A percentile compares a stretch with the other conserved stretches of the same genome.
Evolutionary conservation across 2,329 filamentous ascomycete genomes (phyloP).

Genomic region (Cordyceps farinosa): DNA sequence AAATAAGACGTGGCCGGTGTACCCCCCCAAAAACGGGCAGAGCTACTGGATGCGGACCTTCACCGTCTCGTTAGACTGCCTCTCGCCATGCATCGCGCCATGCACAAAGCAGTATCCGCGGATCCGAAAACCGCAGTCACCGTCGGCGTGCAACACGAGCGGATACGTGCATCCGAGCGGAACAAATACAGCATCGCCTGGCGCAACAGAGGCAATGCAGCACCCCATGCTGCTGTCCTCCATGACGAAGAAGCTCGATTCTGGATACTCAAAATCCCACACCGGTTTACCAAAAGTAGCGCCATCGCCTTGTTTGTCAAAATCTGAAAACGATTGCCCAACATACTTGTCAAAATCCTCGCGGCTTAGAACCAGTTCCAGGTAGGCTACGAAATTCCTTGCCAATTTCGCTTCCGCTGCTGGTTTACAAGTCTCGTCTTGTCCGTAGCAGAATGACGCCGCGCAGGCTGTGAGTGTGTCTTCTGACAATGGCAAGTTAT

Average conservation of each 20-base stretch:
- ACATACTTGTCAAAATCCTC: slow-evolving; percentile 9
- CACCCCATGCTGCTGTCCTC: slow-evolving; percentile 13
- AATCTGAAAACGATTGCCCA: not conserved
- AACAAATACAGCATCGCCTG: slow-evolving; percentile 10
- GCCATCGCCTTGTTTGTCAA: slow-evolving; percentile 2
- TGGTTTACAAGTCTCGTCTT: slow-evolving; percentile 7
- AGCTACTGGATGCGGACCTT: not conserved
- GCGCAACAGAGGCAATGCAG: slow-evolving; percentile 11
- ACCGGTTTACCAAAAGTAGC: slow-evolving; percentile 17
- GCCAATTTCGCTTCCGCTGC: not conserved
- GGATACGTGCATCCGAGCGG: slow-evolving; percentile 16
- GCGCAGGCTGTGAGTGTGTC: slow-evolving; percentile 6
- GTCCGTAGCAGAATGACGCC: slow-evolving; percentile 10
- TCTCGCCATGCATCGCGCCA: slow-evolving; percentile 13
- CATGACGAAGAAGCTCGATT: slow-evolving; percentile 11
- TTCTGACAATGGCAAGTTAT: not conserved
- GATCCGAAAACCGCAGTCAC: not conserved
- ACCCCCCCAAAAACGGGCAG: not conserved
- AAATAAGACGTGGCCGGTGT: no score
- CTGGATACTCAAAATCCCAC: slow-evolving; percentile 18
- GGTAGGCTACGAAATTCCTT: slow-evolving; percentile 17
- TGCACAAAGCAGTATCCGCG: slow-evolving; percentile 15
- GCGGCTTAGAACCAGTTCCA: slow-evolving; percentile 3
- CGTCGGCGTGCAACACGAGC: slow-evolving; percentile 1
- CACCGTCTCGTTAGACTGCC: not conserved